These are phyloP conservation scores for Pseudogymnoascus sp. DNA, from an alignment of 2,329 filamentous ascomycete genomes.

Conservation along the genomic window DNA sequence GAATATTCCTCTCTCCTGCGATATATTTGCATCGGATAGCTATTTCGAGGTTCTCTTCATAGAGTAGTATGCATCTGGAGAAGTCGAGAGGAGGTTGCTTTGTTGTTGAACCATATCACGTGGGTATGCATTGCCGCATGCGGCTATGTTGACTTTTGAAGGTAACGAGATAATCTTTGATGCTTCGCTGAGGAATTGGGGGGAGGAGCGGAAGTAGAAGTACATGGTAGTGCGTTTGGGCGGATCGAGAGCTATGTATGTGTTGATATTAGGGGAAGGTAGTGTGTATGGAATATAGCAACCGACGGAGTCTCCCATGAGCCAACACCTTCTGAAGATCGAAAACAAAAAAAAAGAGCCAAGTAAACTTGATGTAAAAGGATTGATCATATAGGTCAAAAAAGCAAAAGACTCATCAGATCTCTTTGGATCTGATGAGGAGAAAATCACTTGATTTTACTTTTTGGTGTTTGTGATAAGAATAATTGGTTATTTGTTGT, in stretches of 20 bases:
- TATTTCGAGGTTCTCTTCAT: background rate
- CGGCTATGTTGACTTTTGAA: background rate
- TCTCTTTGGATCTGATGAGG: background rate
- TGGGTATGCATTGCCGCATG: background rate
- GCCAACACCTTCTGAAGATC: background rate
- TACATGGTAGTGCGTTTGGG: background rate
- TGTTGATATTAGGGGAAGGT: background rate
- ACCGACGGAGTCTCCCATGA: background rate
- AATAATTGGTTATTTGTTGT: background rate
- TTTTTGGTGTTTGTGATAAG: background rate
- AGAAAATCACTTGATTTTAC: constrained; percentile 4
- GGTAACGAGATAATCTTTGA: background rate
- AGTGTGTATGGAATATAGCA: background rate
- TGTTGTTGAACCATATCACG: background rate
- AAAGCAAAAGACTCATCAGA: background rate
- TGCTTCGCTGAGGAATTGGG: background rate
- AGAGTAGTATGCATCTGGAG: background rate
- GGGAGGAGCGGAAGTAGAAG: background rate
- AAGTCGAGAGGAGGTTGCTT: background rate
- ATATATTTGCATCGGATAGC: background rate
- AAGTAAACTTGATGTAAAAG: background rate
- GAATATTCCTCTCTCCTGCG: background rate
- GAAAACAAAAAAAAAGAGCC: background rate
- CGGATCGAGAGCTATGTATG: background rate
- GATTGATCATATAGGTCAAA: background rate